Evolutionary conservation across 1,284 basidiomycete species (phyloP).

Genomic region (Wolfiporia cocos): DNA sequence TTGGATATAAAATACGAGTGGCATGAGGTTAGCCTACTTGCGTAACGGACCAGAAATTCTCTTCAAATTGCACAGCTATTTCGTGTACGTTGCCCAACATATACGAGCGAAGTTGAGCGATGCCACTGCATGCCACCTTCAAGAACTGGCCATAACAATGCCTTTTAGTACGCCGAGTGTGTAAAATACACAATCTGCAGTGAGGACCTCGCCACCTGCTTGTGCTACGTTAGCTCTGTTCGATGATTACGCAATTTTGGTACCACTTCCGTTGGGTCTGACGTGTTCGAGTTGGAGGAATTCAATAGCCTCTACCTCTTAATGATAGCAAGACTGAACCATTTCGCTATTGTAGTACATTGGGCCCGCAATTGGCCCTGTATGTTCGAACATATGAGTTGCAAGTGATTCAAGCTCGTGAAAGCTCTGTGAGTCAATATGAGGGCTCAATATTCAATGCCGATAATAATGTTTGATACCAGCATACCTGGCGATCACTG

Average conservation of each 20-base stretch:
- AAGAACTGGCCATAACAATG: slow-evolving; percentile 49
- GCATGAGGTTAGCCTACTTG: slow-evolving; percentile 31
- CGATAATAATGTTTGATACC: background rate
- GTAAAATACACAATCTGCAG: slow-evolving; percentile 25
- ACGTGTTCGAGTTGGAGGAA: slow-evolving; percentile 43
- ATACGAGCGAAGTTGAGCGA: background rate
- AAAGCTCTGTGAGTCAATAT: slow-evolving; percentile 69
- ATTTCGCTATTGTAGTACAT: slow-evolving; percentile 80
- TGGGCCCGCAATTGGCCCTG: slow-evolving; percentile 76
- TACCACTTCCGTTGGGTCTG: slow-evolving; percentile 47
- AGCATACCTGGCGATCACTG: slow-evolving; percentile 72
- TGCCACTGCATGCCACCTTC: background rate
- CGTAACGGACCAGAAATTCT: slow-evolving; percentile 67
- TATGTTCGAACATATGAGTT: slow-evolving; percentile 79
- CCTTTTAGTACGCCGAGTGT: slow-evolving; percentile 46
- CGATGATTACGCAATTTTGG: slow-evolving; percentile 41
- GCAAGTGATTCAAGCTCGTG: slow-evolving; percentile 77
- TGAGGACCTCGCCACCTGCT: slow-evolving; percentile 31
- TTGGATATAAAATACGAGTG: no score
- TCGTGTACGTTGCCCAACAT: slow-evolving; percentile 53
- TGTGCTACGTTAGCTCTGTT: slow-evolving; percentile 36
- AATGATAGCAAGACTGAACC: slow-evolving; percentile 10
- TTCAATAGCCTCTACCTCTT: slow-evolving; percentile 20
- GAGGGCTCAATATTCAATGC: no score
- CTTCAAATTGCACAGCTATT: slow-evolving; percentile 65